These are phyloP conservation scores for Paramarasmius palmivorus DNA, from an alignment of 1,284 basidiomycete genomes.

Conservation along the genomic window DNA sequence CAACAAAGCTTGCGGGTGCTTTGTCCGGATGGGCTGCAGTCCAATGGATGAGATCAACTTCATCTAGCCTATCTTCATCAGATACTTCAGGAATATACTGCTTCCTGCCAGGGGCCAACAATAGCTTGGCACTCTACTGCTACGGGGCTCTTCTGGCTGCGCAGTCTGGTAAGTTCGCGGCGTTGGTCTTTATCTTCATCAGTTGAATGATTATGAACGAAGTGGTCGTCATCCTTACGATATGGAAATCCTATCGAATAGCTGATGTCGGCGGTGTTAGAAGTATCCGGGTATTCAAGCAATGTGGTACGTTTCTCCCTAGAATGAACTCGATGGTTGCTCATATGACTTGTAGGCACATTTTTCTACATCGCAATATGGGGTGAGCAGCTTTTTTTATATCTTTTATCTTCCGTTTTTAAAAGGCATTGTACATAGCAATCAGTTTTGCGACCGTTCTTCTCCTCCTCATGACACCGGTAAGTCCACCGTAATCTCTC, in stretches of 20 bases:
- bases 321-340: background rate
- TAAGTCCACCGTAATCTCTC: background rate
- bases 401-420: too few species aligned
- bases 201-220: background rate
- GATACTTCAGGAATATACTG: background rate
- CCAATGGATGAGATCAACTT: background rate
- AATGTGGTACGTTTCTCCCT: background rate
- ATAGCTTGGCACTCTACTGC: background rate
- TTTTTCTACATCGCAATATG: too few species aligned
- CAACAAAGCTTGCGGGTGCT: background rate
- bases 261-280: background rate
- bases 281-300: background rate
- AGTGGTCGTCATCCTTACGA: conserved; percentile 6
- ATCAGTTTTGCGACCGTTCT: background rate
- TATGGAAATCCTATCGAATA: conserved; percentile 1
- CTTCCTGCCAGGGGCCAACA: background rate
- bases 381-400: too few species aligned
- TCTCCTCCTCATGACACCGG: background rate
- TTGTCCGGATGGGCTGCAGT: background rate
- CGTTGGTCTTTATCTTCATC: too few species aligned
- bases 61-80: too few species aligned
- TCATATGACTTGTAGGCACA: too few species aligned
- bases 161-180: conserved; percentile 4
- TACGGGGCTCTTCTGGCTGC: background rate
- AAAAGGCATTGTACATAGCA: too few species aligned